Conservation (phyloP, 805 yeast species). For the Starmerella sirachaensis region DNA sequence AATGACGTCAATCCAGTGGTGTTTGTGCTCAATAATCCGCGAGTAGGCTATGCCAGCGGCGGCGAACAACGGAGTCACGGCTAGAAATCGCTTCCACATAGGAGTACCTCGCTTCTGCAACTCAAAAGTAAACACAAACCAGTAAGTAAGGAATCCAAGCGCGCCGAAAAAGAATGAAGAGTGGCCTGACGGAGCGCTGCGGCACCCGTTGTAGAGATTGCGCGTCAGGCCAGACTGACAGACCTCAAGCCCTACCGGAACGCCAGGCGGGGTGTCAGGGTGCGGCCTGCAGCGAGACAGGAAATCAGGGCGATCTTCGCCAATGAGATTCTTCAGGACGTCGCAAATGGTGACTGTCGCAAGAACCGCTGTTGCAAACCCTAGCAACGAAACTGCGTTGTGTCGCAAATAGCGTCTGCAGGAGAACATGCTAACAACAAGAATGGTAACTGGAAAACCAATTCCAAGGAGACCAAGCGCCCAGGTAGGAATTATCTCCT, state of each 20-base stretch:
- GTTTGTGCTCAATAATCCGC: constrained; percentile 86
- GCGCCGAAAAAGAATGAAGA: constrained; percentile 44
- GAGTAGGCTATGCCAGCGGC: constrained; percentile 72
- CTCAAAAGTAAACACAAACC: constrained; percentile 36
- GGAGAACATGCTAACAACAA: constrained; percentile 16
- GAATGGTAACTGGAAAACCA: constrained; percentile 24
- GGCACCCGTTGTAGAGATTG: constrained; percentile 39
- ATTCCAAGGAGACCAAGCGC: constrained; percentile 36
- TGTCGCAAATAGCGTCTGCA: constrained; percentile 10
- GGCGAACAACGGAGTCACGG: constrained; percentile 33
- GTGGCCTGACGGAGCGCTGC: constrained; percentile 50
- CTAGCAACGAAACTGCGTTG: constrained; percentile 52
- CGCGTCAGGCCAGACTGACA: constrained; percentile 28
- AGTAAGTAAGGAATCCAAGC: constrained; percentile 36
- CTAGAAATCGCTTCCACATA: constrained; percentile 1
- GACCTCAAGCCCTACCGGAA: constrained; percentile 25
- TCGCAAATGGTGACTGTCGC: constrained; percentile 57
- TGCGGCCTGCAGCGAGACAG: constrained; percentile 71
- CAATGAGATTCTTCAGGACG: constrained; percentile 68
- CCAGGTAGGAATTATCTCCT: constrained; percentile 55
- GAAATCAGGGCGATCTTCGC: constrained; percentile 87
- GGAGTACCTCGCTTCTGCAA: constrained; percentile 1
- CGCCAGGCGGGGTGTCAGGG: constrained; percentile 39
- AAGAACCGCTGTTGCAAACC: constrained; percentile 48
- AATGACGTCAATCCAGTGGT: constrained; percentile 76